These are phyloP conservation scores for Boletus huronensis DNA, from an alignment of 768 basidiomycete species.

Conservation along the genomic window DNA sequence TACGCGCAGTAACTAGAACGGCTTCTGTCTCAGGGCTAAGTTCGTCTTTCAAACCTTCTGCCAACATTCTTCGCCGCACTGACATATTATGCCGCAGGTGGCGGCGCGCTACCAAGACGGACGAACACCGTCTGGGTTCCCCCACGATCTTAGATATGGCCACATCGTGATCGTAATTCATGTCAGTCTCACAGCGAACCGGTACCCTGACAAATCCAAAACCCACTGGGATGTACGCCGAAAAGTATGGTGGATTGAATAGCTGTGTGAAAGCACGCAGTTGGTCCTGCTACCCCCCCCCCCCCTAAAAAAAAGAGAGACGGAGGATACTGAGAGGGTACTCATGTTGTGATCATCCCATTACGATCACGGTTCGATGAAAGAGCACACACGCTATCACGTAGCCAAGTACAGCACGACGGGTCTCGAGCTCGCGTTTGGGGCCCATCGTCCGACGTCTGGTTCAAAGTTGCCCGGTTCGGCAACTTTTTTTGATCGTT, in stretches of 20 bases:
- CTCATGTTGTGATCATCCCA: not conserved
- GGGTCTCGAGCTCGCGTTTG: not conserved
- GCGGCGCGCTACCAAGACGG: not conserved
- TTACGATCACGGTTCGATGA: not conserved
- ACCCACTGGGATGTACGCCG: not conserved
- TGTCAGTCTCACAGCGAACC: not conserved
- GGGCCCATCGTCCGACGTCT: not conserved
- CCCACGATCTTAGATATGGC: conserved; percentile 5
- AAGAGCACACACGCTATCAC: not conserved
- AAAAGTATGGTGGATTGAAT: not conserved
- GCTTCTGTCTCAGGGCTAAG: not conserved
- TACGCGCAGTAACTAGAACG: not conserved
- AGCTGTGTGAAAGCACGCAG: not conserved
- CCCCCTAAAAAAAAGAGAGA: not conserved
- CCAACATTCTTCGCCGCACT: not conserved
- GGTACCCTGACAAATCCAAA: not conserved
- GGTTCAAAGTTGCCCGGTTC: conserved; percentile 9
- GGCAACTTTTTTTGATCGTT: not conserved
- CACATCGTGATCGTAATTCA: not conserved
- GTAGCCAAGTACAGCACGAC: not conserved
- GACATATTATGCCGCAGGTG: not conserved
- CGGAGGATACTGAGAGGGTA: not conserved
- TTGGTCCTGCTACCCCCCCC: not conserved
- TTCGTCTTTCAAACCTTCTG: not conserved
- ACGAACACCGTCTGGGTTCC: not conserved